Base-by-base conservation (phyloP, 1,139 yeast species). In the Debaryomycetaceae sp. region DNA sequence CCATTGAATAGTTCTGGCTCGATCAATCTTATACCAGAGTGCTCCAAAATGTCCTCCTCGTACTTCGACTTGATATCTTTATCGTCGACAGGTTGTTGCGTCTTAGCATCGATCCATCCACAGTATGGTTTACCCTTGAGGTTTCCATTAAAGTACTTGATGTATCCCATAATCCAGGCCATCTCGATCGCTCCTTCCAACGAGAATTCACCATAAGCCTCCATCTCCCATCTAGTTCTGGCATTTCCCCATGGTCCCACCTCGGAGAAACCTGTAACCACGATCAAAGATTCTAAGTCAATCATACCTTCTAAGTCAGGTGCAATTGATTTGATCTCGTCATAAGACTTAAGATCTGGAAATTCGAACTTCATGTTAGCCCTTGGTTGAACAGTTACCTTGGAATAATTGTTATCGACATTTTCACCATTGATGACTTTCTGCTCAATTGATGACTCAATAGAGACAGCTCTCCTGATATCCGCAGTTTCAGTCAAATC, bases 221-320 rank as follows among this genome's bases (percentile, higher is more conserved):
- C 99, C 96, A 93, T 93, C 72, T 93, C 98, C 99, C 99, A 93
- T 78, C 99, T 85, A 50, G 99, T 93, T 80, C 98, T 87, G 40
- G 99, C 73, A 66, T 91, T 90, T 81, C 99, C 99, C 97, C 97
- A 95, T 64, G 99, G 99, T 65, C 97, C 95, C 57, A 93, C 98
- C 75, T 93, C 99, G 53, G 97, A 78, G 75, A 91, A 93, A 71
- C 99, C 99, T 44, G 99, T 91, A 49, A 91, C 91, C 52, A 93
- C 99, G 54, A 91, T 80, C 50, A 90, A 93, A 58, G 83, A 83
- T 63, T 90, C 97, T 64, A 91, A 83, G 63, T 93, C 97, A 58
- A 93, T 76, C 80, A 93, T 77, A 48, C 97, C 97, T 68, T 88
- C 93, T 60, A 93, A 78, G 50, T 88, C 85, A 45, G 88, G 84